Percentiles rank a stretch among this genome's conserved stretches.
Conservation (phyloP, 495 filamentous ascomycete species). For the Podospora tetraspora region DNA sequence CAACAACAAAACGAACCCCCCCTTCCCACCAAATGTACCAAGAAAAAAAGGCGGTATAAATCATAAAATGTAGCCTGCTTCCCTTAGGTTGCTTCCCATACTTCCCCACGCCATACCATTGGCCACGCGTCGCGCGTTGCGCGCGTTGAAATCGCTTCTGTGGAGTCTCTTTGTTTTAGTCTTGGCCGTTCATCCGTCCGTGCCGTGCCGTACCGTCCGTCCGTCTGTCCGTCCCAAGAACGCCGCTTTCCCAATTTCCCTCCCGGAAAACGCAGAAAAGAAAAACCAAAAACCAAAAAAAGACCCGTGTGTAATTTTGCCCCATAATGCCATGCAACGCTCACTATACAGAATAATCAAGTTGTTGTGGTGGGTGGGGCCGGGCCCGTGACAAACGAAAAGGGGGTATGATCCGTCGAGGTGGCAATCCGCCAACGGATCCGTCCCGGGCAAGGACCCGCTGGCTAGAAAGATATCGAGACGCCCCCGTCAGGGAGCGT, state of each 20-base stretch:
- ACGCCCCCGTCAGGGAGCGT: slow-evolving; percentile 19
- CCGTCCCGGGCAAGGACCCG: neutral
- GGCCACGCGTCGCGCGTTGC: neutral
- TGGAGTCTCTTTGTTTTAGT: slow-evolving; percentile 17
- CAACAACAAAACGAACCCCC: neutral
- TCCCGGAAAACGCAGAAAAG: neutral
- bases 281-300: neutral
- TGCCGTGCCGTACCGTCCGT: too few relatives aligned
- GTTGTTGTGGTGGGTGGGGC: neutral
- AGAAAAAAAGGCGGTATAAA: neutral
- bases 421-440: slow-evolving; percentile 1
- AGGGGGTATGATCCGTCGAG: neutral
- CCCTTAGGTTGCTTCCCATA: neutral
- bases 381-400: slow-evolving; percentile 7
- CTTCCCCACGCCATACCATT: neutral
- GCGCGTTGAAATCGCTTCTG: slow-evolving; percentile 16
- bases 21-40: neutral
- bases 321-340: slow-evolving; percentile 23
- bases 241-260: neutral
- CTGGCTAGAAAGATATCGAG: slow-evolving; percentile 14
- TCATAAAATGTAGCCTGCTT: neutral
- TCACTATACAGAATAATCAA: slow-evolving; percentile 17
- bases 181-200: neutral
- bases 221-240: neutral
- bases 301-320: slow-evolving; percentile 6